Percentiles rank a stretch among this genome's conserved stretches.
Conservation (phyloP, 495 filamentous ascomycete genomes). For the Penicillium antarcticum region DNA sequence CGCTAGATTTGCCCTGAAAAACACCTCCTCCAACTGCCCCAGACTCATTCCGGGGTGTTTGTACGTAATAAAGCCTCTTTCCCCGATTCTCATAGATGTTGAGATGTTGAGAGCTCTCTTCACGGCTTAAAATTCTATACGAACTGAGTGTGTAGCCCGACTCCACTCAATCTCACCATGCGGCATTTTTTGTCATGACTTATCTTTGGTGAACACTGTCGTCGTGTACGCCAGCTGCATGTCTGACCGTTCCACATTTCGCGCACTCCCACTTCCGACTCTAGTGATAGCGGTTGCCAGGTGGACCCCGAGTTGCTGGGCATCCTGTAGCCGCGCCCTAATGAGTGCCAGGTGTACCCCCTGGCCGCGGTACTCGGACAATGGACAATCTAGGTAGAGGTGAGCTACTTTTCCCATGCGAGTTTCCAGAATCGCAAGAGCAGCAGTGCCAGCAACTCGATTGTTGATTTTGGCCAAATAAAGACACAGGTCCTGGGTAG, state of each 20-base stretch:
- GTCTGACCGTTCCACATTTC: conserved; percentile 12
- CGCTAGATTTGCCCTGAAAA: too few species aligned
- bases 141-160: too few species aligned
- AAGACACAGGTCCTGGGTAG: neutral
- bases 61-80: neutral
- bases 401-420: conserved; percentile 2
- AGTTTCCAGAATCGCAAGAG: conserved; percentile 8
- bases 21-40: neutral
- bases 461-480: conserved; percentile 6
- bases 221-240: conserved; percentile 7
- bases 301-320: neutral
- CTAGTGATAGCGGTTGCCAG: conserved; percentile 9
- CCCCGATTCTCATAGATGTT: neutral
- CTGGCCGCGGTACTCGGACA: conserved; percentile 7
- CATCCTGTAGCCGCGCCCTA: conserved; percentile 4
- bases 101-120: neutral
- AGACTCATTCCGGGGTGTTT: neutral
- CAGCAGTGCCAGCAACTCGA: conserved; percentile 9
- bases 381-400: conserved; percentile 13
- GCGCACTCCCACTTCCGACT: conserved; percentile 9
- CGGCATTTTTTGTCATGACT: neutral
- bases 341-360: conserved; percentile 13
- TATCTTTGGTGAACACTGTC: neutral
- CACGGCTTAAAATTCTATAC: too few species aligned
- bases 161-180: neutral